Conservation (phyloP, 495 filamentous ascomycete species). For the Xeromyces bisporus region DNA sequence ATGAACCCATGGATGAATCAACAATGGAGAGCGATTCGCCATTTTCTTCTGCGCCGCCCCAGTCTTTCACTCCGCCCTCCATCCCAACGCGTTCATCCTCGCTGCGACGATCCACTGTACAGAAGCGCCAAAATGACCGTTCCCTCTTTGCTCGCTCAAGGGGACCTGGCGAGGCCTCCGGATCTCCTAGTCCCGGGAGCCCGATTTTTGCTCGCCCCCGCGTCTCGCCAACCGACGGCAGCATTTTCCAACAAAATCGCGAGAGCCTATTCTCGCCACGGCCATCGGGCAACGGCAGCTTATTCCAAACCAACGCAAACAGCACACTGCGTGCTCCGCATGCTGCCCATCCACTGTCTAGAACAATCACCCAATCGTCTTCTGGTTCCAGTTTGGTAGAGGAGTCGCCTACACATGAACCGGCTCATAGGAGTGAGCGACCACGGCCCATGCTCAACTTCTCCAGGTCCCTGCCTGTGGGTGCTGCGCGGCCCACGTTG, state of each 20-base stretch:
- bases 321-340: slow-evolving; percentile 7
- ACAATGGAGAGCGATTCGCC: slow-evolving; percentile 11
- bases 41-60: slow-evolving; percentile 12
- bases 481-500: slow-evolving; percentile 35
- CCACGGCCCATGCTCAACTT: slow-evolving; percentile 46
- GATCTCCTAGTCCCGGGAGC: slow-evolving; percentile 14
- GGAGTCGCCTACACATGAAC: slow-evolving; percentile 57
- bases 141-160: slow-evolving; percentile 36
- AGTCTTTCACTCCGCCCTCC: slow-evolving; percentile 23
- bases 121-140: slow-evolving; percentile 57
- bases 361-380: slow-evolving; percentile 68
- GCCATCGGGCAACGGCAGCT: slow-evolving; percentile 13
- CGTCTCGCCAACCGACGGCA: slow-evolving; percentile 58
- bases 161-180: slow-evolving; percentile 16
- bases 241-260: slow-evolving; percentile 41
- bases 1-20: slow-evolving; percentile 12
- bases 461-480: slow-evolving; percentile 63
- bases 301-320: slow-evolving; percentile 15
- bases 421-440: slow-evolving; percentile 34
- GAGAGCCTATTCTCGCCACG: slow-evolving; percentile 45
- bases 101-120: slow-evolving; percentile 69
- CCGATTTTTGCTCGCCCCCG: slow-evolving; percentile 41
- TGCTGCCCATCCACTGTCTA: slow-evolving; percentile 65
- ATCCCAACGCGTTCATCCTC: slow-evolving; percentile 44
- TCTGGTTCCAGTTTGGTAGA: slow-evolving; percentile 60